Evolutionary conservation across 176 grass and related monocot genomes (phyloP).

Genomic region (Ananas comosus): DNA sequence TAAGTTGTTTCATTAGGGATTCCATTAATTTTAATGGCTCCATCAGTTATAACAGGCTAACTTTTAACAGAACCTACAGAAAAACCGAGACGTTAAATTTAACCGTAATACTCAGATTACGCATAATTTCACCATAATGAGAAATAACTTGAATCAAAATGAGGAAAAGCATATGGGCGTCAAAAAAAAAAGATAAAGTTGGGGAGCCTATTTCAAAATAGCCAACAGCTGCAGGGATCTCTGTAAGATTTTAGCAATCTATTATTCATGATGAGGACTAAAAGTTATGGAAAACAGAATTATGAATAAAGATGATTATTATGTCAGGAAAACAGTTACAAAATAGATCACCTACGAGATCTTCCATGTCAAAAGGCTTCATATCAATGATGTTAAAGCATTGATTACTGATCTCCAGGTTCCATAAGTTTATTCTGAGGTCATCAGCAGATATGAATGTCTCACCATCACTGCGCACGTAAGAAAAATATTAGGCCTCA

Average conservation of each 20-base stretch:
- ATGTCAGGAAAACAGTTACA: background rate
- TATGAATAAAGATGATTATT: background rate
- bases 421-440: conserved; percentile 52
- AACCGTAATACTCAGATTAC: too few relatives aligned
- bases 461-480: conserved; percentile 32
- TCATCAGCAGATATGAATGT: conserved; percentile 55
- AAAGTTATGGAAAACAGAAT: background rate
- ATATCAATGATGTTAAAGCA: conserved; percentile 49
- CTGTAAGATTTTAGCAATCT: background rate
- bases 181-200: too few relatives aligned
- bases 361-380: conserved; percentile 41
- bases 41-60: too few relatives aligned
- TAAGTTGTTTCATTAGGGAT: too few relatives aligned
- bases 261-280: background rate
- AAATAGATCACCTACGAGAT: conserved; percentile 60
- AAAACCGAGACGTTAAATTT: too few relatives aligned
- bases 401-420: conserved; percentile 35
- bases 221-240: background rate
- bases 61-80: too few relatives aligned
- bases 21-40: too few relatives aligned
- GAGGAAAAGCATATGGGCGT: too few relatives aligned
- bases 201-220: too few relatives aligned
- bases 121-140: too few relatives aligned
- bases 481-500: conserved; percentile 1
- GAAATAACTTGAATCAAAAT: too few relatives aligned